phyloP scores from a whole-genome alignment of 75 land plant species.

The Cryptomeria japonica region DNA sequence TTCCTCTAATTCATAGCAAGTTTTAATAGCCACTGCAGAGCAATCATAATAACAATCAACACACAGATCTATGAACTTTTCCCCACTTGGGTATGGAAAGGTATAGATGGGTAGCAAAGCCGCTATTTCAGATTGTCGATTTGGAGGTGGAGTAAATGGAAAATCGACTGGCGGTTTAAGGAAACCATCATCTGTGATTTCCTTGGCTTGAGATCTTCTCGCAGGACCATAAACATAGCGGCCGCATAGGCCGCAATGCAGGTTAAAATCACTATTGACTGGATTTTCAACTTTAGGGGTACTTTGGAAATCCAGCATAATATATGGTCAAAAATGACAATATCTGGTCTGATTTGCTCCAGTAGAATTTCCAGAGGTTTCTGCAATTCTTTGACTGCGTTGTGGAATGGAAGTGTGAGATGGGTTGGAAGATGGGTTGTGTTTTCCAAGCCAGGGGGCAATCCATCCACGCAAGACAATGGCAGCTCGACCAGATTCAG shows the following conservation, averaged over 20 bases:
- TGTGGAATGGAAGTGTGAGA: not conserved
- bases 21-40: not conserved
- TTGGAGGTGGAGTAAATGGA: not conserved
- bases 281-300: not conserved
- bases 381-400: not conserved
- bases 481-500: not conserved
- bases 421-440: not conserved
- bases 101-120: not conserved
- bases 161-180: not conserved
- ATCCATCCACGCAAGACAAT: not conserved
- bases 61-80: not conserved
- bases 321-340: not conserved
- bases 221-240: not conserved
- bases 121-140: not conserved
- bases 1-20: not conserved
- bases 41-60: not conserved
- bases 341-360: not conserved
- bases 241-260: not conserved
- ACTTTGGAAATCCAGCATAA: slow-evolving; percentile 2
- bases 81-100: not conserved
- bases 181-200: not conserved
- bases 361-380: not conserved
- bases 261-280: not conserved
- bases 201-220: not conserved
- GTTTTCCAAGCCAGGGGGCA: not conserved